Percentiles rank a stretch among this genome's conserved stretches.
Conservation (phyloP, 2,329 filamentous ascomycete genomes). For the Blumeria graminis region DNA sequence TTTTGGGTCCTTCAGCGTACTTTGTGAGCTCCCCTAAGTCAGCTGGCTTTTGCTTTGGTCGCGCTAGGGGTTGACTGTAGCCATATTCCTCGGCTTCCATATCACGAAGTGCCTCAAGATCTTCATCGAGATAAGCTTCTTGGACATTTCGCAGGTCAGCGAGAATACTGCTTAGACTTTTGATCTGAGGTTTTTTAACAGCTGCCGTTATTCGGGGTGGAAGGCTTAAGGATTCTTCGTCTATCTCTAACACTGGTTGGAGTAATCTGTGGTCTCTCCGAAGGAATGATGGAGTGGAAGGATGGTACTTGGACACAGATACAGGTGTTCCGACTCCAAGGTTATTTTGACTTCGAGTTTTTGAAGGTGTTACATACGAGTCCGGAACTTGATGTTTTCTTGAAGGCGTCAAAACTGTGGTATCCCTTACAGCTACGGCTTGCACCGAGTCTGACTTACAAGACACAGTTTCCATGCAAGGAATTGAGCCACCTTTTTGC, state of each 20-base stretch:
- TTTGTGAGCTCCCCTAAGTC: neutral
- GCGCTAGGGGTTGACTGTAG: constrained; percentile 3
- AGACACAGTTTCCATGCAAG: neutral
- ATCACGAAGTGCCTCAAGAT: constrained; percentile 50
- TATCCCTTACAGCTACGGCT: constrained; percentile 5
- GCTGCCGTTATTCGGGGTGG: constrained; percentile 23
- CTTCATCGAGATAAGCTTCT: constrained; percentile 45
- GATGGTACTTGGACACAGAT: constrained; percentile 29
- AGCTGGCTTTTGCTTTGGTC: constrained; percentile 6
- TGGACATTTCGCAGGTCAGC: constrained; percentile 44
- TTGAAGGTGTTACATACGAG: constrained; percentile 40
- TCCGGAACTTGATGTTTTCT: constrained; percentile 38
- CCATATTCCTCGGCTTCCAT: constrained; percentile 27
- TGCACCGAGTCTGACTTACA: neutral
- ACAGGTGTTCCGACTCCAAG: constrained; percentile 21
- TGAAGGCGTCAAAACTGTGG: constrained; percentile 24
- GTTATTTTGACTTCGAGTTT: constrained; percentile 19
- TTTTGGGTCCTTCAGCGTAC: too few relatives aligned
- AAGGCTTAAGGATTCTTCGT: constrained; percentile 23
- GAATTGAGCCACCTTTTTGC: constrained; percentile 2
- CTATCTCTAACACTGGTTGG: constrained; percentile 27
- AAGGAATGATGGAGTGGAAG: constrained; percentile 50
- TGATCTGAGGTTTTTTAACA: constrained; percentile 35
- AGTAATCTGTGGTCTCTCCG: constrained; percentile 22
- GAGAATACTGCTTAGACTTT: constrained; percentile 52